These are phyloP conservation scores for Beauveria brongniartii DNA, from an alignment of 2,329 filamentous ascomycete species.

Conservation along the genomic window DNA sequence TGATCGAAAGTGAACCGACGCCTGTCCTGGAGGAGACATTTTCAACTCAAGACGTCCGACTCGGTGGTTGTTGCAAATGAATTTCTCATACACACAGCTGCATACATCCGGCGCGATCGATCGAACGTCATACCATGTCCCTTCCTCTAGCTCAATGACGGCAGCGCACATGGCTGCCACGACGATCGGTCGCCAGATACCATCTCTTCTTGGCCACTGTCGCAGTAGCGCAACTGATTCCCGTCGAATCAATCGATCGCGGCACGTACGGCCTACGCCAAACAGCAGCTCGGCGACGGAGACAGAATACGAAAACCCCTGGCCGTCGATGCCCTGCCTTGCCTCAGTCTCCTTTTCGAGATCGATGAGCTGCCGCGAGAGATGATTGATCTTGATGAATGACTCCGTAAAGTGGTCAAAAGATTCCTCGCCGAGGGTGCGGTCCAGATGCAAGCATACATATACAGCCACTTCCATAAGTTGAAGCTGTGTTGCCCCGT, in stretches of 20 bases:
- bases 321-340: conserved; percentile 4
- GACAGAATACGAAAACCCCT: conserved; percentile 4
- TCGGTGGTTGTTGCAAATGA: conserved; percentile 7
- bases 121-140: background rate
- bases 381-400: background rate
- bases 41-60: conserved; percentile 3
- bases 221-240: conserved; percentile 1
- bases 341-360: conserved; percentile 1
- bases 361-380: background rate
- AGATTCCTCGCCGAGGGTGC: background rate
- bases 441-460: conserved; percentile 1
- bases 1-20: conserved; percentile 1
- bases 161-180: conserved; percentile 6
- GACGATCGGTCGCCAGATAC: background rate
- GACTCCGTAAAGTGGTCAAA: background rate
- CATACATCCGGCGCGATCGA: conserved; percentile 1
- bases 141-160: conserved; percentile 3
- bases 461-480: conserved; percentile 4
- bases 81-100: background rate
- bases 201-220: conserved; percentile 6
- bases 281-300: conserved; percentile 4
- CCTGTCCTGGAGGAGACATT: background rate
- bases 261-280: conserved; percentile 2
- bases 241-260: background rate
- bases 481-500: background rate